Base-by-base conservation (phyloP, 768 basidiomycete genomes). In the Leccinum aurantiacum region DNA sequence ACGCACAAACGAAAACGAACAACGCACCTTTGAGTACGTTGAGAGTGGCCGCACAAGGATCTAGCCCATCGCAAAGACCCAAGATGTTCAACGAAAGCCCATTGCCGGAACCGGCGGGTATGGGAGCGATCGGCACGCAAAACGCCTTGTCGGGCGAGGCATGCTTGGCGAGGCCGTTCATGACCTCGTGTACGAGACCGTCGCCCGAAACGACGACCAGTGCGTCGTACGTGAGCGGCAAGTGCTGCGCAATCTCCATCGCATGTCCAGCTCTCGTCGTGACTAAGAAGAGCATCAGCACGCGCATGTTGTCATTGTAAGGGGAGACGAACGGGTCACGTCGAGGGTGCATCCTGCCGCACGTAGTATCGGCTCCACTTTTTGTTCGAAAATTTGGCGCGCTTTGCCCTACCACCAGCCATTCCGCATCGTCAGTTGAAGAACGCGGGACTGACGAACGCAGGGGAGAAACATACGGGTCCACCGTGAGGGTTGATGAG, bases 101-200 rank as follows among this genome's bases (percentile, higher is more conserved):
- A 63, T 95, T 95, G 5, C 88, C 92, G 13, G 90, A 90, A 3
- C 92, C 92, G 17, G 88, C 86, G 6, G 93, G 91, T 67, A 95
- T 84, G 3, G 88, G 91, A 0, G 86, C 85, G 25, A 95, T 74
- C 2, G 93, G 91, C 31, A 85, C 84, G 49, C 69, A 70, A 58
- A 94, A 82, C 0, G 89, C 92, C 51, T 77, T 78, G 37, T 76
- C 70, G 2, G 88, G 84, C 41, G 86, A 77, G 29, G 76, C 72
- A 59, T 90, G 88, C 56, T 85, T 76, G 3, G 89, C 85, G 58
- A 94, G 84, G 3, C 93, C 93, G 67, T 95, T 95, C 69, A 93
- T 65, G 24, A 92, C 79, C 74, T 95, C 93, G 67, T 94, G 89
- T 15, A 93, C 69, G 37, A 92, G 78, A 8, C 93, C 93, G 66